Base-by-base conservation (phyloP, 2,329 filamentous ascomycete genomes). In the Apiospora hydei region DNA sequence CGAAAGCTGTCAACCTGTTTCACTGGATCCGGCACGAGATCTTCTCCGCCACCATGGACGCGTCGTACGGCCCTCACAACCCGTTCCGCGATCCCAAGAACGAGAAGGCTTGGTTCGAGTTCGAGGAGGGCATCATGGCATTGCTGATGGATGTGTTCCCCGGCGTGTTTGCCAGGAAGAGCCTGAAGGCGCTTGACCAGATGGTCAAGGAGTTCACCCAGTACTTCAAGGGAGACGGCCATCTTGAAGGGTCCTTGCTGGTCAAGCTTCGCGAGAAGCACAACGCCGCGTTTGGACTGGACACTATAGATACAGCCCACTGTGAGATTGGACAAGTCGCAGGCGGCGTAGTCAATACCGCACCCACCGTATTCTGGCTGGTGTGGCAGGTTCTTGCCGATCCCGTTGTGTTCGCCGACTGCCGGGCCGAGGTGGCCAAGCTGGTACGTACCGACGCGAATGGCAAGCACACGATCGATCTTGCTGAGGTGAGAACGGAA, bases 51-150 rank as follows among this genome's bases (percentile, higher is more conserved):
- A 72, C 70, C 38, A 73, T 69, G 47, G 68, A 73, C 26, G 70
- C 72, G 38, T 69, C 71, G n/a, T 74, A 74, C 66, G 73, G 73
- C n/a, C 72, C 73, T 8, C 70, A 71, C 51, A 73, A 73, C 69
- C 73, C 72, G 30, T 74, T 73, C 46, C 70, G 72, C 49, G 24
- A 38, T 16, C 43, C 66, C 46, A 41, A 71, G 70, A 68, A 69
- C 46, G 61, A 67, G n/a, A 26, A 66, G n/a, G 71, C 69, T 30
- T 73, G 70, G 71, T 53, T 70, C 47, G 51, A 51, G 21, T 74
- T 68, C 61, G 73, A 74, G 69, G 30, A 67, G 41, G 73, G 68
- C 57, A 51, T 74, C 38, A 67, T 69, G 18, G 70, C 44, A 44
- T 51, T 73, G 44, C 67, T 74, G 47, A 43, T 74, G 16, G 73